Base-by-base conservation (phyloP, 2,329 filamentous ascomycete species). In the Aspergillus niger region DNA sequence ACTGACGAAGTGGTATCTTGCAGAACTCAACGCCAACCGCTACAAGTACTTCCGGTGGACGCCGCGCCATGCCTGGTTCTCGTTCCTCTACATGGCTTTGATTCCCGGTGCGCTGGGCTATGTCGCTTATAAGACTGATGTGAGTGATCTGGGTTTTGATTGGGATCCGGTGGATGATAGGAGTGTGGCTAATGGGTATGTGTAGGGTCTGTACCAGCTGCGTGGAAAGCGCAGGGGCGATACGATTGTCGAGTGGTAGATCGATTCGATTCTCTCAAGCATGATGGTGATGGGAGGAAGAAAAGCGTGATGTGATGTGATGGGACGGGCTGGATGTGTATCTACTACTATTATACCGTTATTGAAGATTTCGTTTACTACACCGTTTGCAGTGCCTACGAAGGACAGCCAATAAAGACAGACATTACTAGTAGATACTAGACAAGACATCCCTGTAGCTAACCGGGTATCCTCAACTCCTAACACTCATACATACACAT, bases 11-110 rank as follows among this genome's bases (percentile, higher is more conserved):
- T 5, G 32, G 32, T 26, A 20, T 36, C 10, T 6, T 10, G 58
- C 54, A 97, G 93, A 90, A 76, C 91, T 97, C 87, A 86, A 85
- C 72, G 82, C 85, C 72, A 92, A 91, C 82, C 90, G 95, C 67
- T 89, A 93, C 86, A 92, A 92, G 81, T 97, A 91, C 86, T 99
- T 98, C 86, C 86, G 92, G 78, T 98, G 92, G 91, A 98, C 90
- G 38, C 85, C 87, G 55, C 85, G 90, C 72, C 96, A 92, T 49
- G 92, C 91, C 30, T 87, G 86, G 80, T 78, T 97, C 72, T 88
- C 89, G 4, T 86, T 97, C 74, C 82, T 89, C 65, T 97, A 94
- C 78, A 85, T 90, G 60, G 80, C 88, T 36, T 80, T 89, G 57
- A 85, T 97, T 47, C 95, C 95, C 7, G 77, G 80, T 43, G 81